These are phyloP conservation scores for Calonectria henricotiae DNA, from an alignment of 2,329 filamentous ascomycete species.

Conservation along the genomic window DNA sequence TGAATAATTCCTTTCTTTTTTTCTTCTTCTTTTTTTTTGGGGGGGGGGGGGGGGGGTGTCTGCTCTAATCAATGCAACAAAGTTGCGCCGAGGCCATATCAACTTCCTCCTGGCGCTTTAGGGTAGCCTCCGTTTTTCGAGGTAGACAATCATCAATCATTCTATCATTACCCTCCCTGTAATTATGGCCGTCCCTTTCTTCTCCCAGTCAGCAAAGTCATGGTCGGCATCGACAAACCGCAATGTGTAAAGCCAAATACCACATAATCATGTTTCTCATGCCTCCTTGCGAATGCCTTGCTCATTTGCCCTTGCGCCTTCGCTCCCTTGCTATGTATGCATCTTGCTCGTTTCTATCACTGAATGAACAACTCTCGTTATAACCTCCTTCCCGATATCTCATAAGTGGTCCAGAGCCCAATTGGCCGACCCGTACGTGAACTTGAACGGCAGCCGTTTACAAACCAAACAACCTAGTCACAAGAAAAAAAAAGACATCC, in stretches of 20 bases:
- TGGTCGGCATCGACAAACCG: neutral
- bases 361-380: conserved; percentile 34
- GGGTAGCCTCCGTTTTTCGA: neutral
- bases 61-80: neutral
- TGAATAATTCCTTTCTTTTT: too few relatives aligned
- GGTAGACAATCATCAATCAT: conserved; percentile 20
- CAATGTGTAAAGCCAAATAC: conserved; percentile 9
- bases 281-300: conserved; percentile 15
- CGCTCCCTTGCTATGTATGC: conserved; percentile 54
- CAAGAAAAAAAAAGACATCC: conserved; percentile 26
- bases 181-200: conserved; percentile 16
- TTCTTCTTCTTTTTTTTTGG: too few relatives aligned
- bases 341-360: conserved; percentile 33
- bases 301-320: conserved; percentile 46
- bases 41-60: too few relatives aligned
- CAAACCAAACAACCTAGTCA: conserved; percentile 40
- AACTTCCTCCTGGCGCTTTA: neutral
- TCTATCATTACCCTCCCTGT: conserved; percentile 22
- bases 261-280: conserved; percentile 9
- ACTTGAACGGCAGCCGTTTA: conserved; percentile 35
- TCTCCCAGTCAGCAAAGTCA: neutral
- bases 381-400: conserved; percentile 11
- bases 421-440: conserved; percentile 32
- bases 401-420: conserved; percentile 25
- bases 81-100: neutral